These are phyloP conservation scores for Dendrostoma leiphaemia DNA, from an alignment of 2,329 filamentous ascomycete genomes.

Conservation along the genomic window DNA sequence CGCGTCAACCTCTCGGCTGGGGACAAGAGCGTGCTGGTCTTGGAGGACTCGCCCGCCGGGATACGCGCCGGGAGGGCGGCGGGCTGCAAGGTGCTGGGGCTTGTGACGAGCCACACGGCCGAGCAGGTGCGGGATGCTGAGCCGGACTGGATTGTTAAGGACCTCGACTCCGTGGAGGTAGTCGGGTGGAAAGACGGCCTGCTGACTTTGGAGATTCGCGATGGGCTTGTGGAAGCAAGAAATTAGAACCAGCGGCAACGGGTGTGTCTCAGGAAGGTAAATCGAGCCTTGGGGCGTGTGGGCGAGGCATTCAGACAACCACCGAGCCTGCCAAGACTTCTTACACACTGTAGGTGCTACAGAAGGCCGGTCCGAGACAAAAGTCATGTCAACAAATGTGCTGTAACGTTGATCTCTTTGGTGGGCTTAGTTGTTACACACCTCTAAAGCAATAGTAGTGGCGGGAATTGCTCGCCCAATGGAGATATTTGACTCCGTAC, in stretches of 20 bases:
- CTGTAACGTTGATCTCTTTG: too few relatives aligned
- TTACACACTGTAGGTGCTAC: too few relatives aligned
- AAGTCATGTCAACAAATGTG: too few relatives aligned
- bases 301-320: too few relatives aligned
- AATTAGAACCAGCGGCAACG: background rate
- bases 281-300: too few relatives aligned
- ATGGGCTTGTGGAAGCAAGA: conserved; percentile 46
- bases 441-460: too few relatives aligned
- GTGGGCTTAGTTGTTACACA: too few relatives aligned
- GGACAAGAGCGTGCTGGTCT: conserved; percentile 62
- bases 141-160: conserved; percentile 85
- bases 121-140: conserved; percentile 70
- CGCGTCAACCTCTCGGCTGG: conserved; percentile 52
- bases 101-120: conserved; percentile 78
- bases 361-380: too few relatives aligned
- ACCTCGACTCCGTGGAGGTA: conserved; percentile 72
- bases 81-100: conserved; percentile 79
- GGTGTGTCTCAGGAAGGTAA: background rate
- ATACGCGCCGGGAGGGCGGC: conserved; percentile 81
- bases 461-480: too few relatives aligned
- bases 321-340: too few relatives aligned
- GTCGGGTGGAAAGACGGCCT: conserved; percentile 54
- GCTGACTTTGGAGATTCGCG: conserved; percentile 65
- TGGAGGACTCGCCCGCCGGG: conserved; percentile 88
- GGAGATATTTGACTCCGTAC: too few relatives aligned